These are phyloP conservation scores for Colletotrichum spaethianum DNA, from an alignment of 2,329 filamentous ascomycete species.

Conservation along the genomic window DNA sequence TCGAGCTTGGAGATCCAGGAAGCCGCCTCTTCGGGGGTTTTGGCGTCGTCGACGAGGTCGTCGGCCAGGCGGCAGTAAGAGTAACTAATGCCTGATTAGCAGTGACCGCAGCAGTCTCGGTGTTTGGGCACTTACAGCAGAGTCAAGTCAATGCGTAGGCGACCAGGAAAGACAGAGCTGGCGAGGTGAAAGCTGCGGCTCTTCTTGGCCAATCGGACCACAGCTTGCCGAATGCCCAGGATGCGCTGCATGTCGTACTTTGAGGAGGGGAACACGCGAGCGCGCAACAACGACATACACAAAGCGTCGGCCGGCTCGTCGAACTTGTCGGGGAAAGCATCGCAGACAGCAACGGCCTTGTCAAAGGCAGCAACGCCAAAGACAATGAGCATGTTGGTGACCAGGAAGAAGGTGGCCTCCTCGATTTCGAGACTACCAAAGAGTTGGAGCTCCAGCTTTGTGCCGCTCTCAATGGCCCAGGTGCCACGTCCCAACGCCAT, in stretches of 20 bases:
- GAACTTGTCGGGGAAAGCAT: slow-evolving; percentile 73
- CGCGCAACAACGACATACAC: slow-evolving; percentile 66
- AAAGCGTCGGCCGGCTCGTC: slow-evolving; percentile 58
- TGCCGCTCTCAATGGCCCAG: slow-evolving; percentile 78
- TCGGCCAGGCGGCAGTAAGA: slow-evolving; percentile 82
- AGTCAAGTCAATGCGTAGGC: slow-evolving; percentile 77
- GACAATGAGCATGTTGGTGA: slow-evolving; percentile 78
- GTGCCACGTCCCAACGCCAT: slow-evolving; percentile 77
- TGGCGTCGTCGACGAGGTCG: slow-evolving; percentile 78
- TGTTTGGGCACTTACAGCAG: slow-evolving; percentile 63
- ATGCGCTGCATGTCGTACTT: slow-evolving; percentile 72
- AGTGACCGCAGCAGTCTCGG: neutral
- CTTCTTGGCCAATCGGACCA: slow-evolving; percentile 71
- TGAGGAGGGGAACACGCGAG: slow-evolving; percentile 60
- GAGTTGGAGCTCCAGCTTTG: slow-evolving; percentile 74
- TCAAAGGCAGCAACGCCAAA: slow-evolving; percentile 79
- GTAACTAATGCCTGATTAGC: slow-evolving; percentile 62
- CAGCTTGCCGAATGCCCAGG: slow-evolving; percentile 70
- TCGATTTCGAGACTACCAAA: slow-evolving; percentile 80
- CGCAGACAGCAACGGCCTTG: slow-evolving; percentile 75
- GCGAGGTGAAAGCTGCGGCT: slow-evolving; percentile 83
- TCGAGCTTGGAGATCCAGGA: slow-evolving; percentile 72
- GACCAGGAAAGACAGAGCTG: slow-evolving; percentile 77
- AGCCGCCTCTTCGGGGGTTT: slow-evolving; percentile 64
- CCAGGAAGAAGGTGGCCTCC: slow-evolving; percentile 81